Conservation (phyloP, 192 early-diverging fungal species). For the Coemansia sp. region DNA sequence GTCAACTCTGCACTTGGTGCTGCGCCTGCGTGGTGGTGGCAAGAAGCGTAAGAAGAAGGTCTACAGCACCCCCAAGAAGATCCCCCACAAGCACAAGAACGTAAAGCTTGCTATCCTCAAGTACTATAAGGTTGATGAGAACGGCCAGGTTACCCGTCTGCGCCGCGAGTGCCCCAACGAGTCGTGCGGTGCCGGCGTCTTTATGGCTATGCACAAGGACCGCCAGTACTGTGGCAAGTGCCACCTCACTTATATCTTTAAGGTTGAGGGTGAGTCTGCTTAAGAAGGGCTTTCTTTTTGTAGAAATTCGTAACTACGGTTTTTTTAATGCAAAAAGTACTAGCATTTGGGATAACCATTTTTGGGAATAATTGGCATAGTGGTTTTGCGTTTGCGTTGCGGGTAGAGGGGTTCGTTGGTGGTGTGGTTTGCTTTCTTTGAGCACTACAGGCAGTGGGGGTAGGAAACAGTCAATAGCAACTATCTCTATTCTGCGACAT, state of each 20-base stretch:
- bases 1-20: constrained; percentile 74
- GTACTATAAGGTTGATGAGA: constrained; percentile 99
- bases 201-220: constrained; percentile 98
- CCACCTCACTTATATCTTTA: constrained; percentile 94
- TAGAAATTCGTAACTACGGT: neutral
- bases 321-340: too few relatives aligned
- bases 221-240: constrained; percentile 99
- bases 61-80: constrained; percentile 99
- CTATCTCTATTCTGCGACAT: too few relatives aligned
- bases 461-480: too few relatives aligned
- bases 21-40: constrained; percentile 84
- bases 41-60: constrained; percentile 99
- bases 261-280: constrained; percentile 66
- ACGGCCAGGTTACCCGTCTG: constrained; percentile 97
- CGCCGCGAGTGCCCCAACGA: constrained; percentile 96
- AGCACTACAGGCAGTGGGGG: too few relatives aligned
- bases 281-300: constrained; percentile 7
- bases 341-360: too few relatives aligned
- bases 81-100: constrained; percentile 98
- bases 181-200: constrained; percentile 98
- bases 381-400: too few relatives aligned
- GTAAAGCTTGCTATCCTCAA: constrained; percentile 98
- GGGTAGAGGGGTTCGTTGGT: too few relatives aligned
- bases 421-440: too few relatives aligned
- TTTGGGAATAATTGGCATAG: too few relatives aligned